Base-by-base conservation (phyloP, 352 stramenopile species). In the Pythium brassicae region DNA sequence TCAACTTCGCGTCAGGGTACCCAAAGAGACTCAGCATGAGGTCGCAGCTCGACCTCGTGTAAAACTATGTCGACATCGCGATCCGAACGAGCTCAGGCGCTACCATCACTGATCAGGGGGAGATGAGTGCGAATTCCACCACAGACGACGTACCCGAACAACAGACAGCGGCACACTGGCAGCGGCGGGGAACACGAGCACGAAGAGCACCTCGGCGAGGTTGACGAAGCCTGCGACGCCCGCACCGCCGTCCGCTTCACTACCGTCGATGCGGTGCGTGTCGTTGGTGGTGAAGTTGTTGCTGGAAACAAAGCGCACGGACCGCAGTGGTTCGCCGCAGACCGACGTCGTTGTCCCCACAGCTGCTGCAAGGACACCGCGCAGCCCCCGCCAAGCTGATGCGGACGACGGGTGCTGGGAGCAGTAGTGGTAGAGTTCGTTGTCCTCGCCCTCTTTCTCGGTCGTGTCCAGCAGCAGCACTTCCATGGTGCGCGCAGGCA, bases 361-460 rank as follows among this genome's bases (percentile, higher is more conserved):
- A 14, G 76, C 68, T 7, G 80, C 80, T 4, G 77, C 80, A 19
- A 87, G 69, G 1, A 90, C 77, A 1, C 77, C 76, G 29, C 74
- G 74, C 12, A 90, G 43, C 20, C 75, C 69, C 32, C 74, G 58
- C 68, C 68, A 88, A 3, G 29, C 15, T 32, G 17, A 4, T 26
- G 20, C 11, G 49, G n/a, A 26, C 35, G 45, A 19, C 4, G 40
- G 17, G 15, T 23, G 35, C 0, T 40, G n/a, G 10, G 61, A 53
- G 9, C 52, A 48, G 23, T 61, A 73, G 49, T 81, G 75, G 48
- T 86, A 76, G 23, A 90, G 66, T 22, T 59, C 61, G 39, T 88
- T 90, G 66, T 86, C 78, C 59, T 90, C 74, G 26, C 77, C 80
- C 60, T 90, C 80, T 25, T 77, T 78, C 63, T 88, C 69, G 0